phyloP scores from a whole-genome alignment of 1,139 yeast genomes.

The Taphrina wiesneri region DNA sequence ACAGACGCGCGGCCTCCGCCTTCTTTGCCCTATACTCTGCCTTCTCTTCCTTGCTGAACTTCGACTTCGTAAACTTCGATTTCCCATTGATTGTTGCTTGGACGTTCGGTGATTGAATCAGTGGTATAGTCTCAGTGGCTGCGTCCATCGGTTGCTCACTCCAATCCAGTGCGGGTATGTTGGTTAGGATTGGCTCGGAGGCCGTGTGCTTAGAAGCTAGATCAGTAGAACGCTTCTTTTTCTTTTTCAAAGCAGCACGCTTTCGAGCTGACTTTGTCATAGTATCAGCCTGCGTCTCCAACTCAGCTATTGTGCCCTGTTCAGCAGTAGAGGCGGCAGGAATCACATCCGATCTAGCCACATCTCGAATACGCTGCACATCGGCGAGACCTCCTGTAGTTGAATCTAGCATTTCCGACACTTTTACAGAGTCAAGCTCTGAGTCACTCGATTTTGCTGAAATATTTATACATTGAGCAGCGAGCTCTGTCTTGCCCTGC shows the following conservation, averaged over 20 bases:
- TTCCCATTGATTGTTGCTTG: not conserved
- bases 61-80: not conserved
- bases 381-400: conserved; percentile 7
- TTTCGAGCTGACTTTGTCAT: conserved; percentile 14
- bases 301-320: not conserved
- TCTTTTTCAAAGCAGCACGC: not conserved
- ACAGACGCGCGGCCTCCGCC: not conserved
- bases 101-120: not conserved
- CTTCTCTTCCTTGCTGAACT: not conserved
- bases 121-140: not conserved
- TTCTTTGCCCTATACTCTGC: conserved; percentile 4
- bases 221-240: not conserved
- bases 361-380: not conserved
- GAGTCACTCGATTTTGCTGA: conserved; percentile 8
- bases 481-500: not conserved
- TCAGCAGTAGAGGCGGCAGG: not conserved
- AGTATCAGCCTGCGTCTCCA: not conserved
- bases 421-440: not conserved
- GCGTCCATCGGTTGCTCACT: not conserved
- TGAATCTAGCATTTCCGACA: conserved; percentile 3
- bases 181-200: not conserved
- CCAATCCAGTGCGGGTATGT: not conserved
- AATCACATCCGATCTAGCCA: not conserved
- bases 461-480: not conserved
- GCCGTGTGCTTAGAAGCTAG: not conserved